A percentile compares a stretch with the other conserved stretches of the same genome.
phyloP scores from a whole-genome alignment of 345 rosid species.

The Raphanus raphanistrum region DNA sequence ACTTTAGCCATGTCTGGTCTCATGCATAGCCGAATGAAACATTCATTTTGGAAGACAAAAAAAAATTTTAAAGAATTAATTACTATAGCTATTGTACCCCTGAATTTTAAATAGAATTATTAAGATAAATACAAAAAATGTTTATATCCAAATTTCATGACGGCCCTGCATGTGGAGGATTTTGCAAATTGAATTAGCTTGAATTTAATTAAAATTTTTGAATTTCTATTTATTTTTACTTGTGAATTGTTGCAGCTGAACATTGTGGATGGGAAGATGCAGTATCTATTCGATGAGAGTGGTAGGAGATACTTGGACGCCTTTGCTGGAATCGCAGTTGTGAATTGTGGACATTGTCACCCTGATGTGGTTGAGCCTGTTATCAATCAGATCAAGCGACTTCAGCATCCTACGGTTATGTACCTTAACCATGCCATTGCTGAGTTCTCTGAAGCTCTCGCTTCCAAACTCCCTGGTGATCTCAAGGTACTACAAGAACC shows the following conservation, averaged over 20 bases:
- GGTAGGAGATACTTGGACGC: conserved; percentile 88
- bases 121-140: neutral
- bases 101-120: neutral
- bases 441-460: conserved; percentile 85
- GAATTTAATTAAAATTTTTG: neutral
- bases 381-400: conserved; percentile 62
- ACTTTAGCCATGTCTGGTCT: neutral
- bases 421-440: conserved; percentile 80
- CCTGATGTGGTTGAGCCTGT: conserved; percentile 80
- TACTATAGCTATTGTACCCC: neutral
- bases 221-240: neutral
- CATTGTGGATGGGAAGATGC: conserved; percentile 94
- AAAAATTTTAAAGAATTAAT: no score
- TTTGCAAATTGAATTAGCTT: neutral
- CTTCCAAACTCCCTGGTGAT: conserved; percentile 84
- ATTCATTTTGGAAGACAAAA: neutral
- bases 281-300: conserved; percentile 84
- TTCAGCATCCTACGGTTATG: conserved; percentile 89
- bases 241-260: conserved; percentile 49
- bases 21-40: neutral
- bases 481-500: conserved; percentile 47
- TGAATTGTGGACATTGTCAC: conserved; percentile 93
- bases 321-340: conserved; percentile 96
- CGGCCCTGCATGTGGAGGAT: neutral
- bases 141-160: neutral